phyloP scores from a whole-genome alignment of 352 stramenopile species.

The Phytophthora chlamydospora region DNA sequence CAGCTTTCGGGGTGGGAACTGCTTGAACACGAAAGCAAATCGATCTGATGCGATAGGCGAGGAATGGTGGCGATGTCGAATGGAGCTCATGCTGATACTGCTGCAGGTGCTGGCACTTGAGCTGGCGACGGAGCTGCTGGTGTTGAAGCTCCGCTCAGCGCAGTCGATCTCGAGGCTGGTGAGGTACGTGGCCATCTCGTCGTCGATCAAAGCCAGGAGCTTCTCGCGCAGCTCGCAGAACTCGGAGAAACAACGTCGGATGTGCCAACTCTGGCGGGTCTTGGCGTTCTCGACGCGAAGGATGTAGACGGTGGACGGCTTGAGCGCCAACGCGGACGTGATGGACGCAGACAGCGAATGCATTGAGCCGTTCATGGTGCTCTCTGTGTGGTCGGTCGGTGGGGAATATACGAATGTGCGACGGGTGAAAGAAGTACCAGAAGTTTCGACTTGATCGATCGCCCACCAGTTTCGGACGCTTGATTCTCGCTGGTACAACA shows the following conservation, averaged over 20 bases:
- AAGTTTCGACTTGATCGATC: slow-evolving; percentile 15
- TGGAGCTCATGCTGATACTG: slow-evolving; percentile 30
- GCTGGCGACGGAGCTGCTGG: slow-evolving; percentile 16
- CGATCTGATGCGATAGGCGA: slow-evolving; percentile 33
- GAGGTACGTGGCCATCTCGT: slow-evolving; percentile 40
- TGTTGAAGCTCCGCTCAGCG: slow-evolving; percentile 26
- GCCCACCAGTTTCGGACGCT: slow-evolving; percentile 23
- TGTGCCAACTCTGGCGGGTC: slow-evolving; percentile 56
- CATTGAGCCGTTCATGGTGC: slow-evolving; percentile 47
- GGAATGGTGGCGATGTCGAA: slow-evolving; percentile 17
- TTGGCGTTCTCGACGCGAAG: slow-evolving; percentile 60
- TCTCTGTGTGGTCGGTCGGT: slow-evolving; percentile 8
- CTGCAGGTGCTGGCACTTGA: slow-evolving; percentile 23
- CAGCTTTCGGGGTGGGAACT: slow-evolving; percentile 69
- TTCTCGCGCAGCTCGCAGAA: slow-evolving; percentile 79
- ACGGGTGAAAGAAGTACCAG: background rate
- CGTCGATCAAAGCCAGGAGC: slow-evolving; percentile 64
- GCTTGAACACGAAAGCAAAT: slow-evolving; percentile 67
- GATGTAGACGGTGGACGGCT: slow-evolving; percentile 81
- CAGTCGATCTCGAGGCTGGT: slow-evolving; percentile 24
- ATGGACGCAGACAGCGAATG: slow-evolving; percentile 64
- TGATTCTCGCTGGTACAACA: slow-evolving; percentile 18
- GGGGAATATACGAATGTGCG: slow-evolving; percentile 27
- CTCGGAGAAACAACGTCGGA: slow-evolving; percentile 76
- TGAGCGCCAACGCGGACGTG: slow-evolving; percentile 69